A percentile compares a stretch with the other conserved stretches of the same genome.
These are phyloP conservation scores for Balakata baccata DNA, from an alignment of 345 rosid species.

Conservation along the genomic window DNA sequence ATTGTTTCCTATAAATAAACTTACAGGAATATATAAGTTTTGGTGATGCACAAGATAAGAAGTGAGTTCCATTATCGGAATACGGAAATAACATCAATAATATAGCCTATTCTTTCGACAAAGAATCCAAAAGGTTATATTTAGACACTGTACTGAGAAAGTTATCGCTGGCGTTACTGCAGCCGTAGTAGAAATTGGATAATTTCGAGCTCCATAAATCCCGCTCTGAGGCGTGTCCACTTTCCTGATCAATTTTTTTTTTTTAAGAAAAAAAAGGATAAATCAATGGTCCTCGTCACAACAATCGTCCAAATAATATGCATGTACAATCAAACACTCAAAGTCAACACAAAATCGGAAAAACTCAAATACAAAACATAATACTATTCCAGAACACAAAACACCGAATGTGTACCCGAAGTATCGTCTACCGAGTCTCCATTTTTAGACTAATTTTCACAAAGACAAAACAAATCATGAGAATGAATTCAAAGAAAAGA, in stretches of 20 bases:
- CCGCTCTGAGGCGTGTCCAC: slow-evolving; percentile 44
- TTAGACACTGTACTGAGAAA: slow-evolving; percentile 45
- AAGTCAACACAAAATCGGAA: background rate
- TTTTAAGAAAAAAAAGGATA: slow-evolving; percentile 7
- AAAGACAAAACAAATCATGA: slow-evolving; percentile 10
- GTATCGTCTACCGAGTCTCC: slow-evolving; percentile 12
- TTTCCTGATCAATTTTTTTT: slow-evolving; percentile 40
- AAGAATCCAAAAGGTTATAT: background rate
- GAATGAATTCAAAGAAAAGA: background rate
- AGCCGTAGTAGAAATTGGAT: slow-evolving; percentile 62
- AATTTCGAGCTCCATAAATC: slow-evolving; percentile 65
- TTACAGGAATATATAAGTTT: no score
- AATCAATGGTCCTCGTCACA: slow-evolving; percentile 1
- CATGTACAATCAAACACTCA: slow-evolving; percentile 3
- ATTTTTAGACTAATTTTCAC: slow-evolving; percentile 25
- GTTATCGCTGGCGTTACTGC: slow-evolving; percentile 61
- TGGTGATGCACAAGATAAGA: no score
- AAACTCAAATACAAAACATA: background rate
- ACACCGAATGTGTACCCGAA: background rate
- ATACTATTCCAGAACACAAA: slow-evolving; percentile 50
- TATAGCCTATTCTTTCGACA: background rate
- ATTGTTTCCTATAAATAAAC: background rate
- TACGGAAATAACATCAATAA: background rate
- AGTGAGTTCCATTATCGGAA: no score
- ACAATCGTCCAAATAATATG: background rate